Conservation (phyloP, 2,329 filamentous ascomycete species). For the Colletotrichum navitas region DNA sequence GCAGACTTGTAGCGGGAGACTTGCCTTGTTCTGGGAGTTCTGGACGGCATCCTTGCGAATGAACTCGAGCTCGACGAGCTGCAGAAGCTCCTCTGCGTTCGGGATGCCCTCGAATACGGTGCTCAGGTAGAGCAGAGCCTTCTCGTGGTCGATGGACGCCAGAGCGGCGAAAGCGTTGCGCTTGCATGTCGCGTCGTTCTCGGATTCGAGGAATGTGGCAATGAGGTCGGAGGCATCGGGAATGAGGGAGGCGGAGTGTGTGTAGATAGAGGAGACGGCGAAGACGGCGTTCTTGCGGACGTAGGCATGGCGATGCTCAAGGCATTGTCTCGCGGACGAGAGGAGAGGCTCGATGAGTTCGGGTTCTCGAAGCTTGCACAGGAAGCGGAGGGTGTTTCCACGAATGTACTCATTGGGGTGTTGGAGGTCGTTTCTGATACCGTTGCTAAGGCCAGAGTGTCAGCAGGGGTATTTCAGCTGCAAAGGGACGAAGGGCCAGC, state of each 20-base stretch:
- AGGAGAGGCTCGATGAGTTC: slow-evolving; percentile 97
- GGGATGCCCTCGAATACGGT: slow-evolving; percentile 92
- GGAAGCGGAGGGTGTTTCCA: slow-evolving; percentile 97
- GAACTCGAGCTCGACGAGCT: slow-evolving; percentile 95
- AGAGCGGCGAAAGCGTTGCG: slow-evolving; percentile 96
- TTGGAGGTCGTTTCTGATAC: slow-evolving; percentile 96
- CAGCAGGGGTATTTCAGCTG: slow-evolving; percentile 21
- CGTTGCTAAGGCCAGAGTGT: slow-evolving; percentile 74
- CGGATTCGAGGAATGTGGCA: slow-evolving; percentile 86
- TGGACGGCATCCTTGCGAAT: slow-evolving; percentile 97
- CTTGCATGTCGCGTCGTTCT: slow-evolving; percentile 96
- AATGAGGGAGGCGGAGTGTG: slow-evolving; percentile 90
- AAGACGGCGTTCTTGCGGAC: slow-evolving; percentile 99
- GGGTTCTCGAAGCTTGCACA: slow-evolving; percentile 94
- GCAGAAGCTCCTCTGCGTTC: slow-evolving; percentile 92
- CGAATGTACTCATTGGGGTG: slow-evolving; percentile 98
- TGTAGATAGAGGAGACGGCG: slow-evolving; percentile 91
- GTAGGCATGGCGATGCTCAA: slow-evolving; percentile 97
- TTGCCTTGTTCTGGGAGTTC: slow-evolving; percentile 92
- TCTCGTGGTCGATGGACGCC: slow-evolving; percentile 91
- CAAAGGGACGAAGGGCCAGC: slow-evolving; percentile 19
- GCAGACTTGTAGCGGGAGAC: slow-evolving; percentile 42
- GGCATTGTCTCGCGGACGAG: slow-evolving; percentile 89
- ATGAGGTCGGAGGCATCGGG: slow-evolving; percentile 96
- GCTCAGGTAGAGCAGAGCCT: slow-evolving; percentile 88